phyloP scores from a whole-genome alignment of 345 rosid species.

The Salix udensis region DNA sequence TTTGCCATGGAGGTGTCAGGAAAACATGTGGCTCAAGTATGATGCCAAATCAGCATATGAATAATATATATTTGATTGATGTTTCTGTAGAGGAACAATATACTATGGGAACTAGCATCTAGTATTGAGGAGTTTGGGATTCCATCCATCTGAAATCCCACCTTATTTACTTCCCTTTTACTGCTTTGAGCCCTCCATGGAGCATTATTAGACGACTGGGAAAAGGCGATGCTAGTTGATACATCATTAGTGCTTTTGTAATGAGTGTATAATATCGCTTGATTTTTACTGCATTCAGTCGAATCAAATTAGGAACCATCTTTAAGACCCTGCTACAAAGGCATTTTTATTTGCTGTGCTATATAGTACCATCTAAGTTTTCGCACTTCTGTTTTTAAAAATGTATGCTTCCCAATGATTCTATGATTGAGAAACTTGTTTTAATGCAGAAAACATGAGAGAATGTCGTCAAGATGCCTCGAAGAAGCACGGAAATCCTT shows the following conservation, averaged over 20 bases:
- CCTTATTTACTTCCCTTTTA: not conserved
- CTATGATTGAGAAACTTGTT: not conserved
- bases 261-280: not conserved
- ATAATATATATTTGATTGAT: not conserved
- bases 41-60: not conserved
- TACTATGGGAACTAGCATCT: not conserved
- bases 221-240: not conserved
- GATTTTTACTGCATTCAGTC: not conserved
- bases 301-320: not conserved
- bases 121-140: too few relatives aligned
- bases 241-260: not conserved
- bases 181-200: not conserved
- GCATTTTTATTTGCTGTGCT: too few relatives aligned
- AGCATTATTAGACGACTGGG: not conserved
- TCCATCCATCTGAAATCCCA: not conserved
- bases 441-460: constrained; percentile 11
- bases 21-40: not conserved
- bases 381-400: not conserved
- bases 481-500: constrained; percentile 51
- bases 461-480: constrained; percentile 60
- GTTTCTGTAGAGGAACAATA: not conserved
- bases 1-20: not conserved
- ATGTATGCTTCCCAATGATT: not conserved
- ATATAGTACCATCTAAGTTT: not conserved
- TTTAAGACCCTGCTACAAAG: not conserved